A percentile compares a stretch with the other conserved stretches of the same genome.
phyloP scores from a whole-genome alignment of 192 early-diverging fungal species.

The Backusella sp. region DNA sequence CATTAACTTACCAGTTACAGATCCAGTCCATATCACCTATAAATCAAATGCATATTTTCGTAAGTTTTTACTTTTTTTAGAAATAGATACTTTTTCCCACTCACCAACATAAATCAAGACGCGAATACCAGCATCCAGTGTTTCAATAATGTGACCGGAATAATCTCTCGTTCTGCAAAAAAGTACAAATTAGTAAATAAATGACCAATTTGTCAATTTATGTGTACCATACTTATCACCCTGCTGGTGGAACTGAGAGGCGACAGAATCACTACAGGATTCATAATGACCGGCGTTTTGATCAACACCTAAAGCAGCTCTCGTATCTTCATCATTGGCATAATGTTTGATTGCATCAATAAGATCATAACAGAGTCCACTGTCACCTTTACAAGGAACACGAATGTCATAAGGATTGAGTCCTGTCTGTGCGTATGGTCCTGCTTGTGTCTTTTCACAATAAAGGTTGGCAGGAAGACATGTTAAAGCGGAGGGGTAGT shows the following conservation, averaged over 20 bases:
- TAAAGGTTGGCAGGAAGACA: constrained; percentile 83
- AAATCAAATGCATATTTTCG: background rate
- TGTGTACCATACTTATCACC: constrained; percentile 24
- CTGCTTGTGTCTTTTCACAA: constrained; percentile 59
- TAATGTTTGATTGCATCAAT: constrained; percentile 76
- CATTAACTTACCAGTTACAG: constrained; percentile 37
- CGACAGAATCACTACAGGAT: constrained; percentile 66
- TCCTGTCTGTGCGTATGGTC: constrained; percentile 72
- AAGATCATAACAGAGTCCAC: constrained; percentile 87
- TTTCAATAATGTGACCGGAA: constrained; percentile 17
- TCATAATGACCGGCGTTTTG: constrained; percentile 57
- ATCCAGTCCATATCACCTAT: constrained; percentile 39
- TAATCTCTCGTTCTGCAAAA: constrained; percentile 19
- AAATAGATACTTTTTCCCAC: background rate
- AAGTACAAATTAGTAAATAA: constrained; percentile 33
- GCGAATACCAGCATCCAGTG: constrained; percentile 81
- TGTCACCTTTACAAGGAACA: constrained; percentile 73
- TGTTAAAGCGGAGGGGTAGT: constrained; percentile 68
- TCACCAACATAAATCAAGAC: constrained; percentile 86
- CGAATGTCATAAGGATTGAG: constrained; percentile 95
- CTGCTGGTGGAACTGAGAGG: constrained; percentile 21
- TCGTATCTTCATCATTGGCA: constrained; percentile 77
- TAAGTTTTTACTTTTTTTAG: background rate
- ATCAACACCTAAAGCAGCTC: constrained; percentile 75
- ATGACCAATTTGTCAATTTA: constrained; percentile 15